Evolutionary conservation across 75 land plant genomes (phyloP).

Genomic region (Cryptomeria japonica): DNA sequence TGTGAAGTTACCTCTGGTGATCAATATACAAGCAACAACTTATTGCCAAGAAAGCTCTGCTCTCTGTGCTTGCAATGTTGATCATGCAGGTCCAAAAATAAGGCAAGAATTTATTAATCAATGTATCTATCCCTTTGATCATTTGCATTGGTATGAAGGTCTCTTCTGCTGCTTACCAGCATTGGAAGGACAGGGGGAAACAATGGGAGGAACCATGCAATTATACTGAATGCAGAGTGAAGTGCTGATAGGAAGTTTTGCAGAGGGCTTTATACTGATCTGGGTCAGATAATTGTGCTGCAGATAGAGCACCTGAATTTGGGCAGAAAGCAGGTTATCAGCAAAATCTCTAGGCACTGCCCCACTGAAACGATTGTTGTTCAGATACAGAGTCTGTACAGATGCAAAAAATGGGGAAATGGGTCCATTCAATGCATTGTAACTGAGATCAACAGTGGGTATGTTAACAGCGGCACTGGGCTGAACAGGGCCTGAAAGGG

Average conservation of each 20-base stretch:
- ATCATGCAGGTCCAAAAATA: neutral
- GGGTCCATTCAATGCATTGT: conserved; percentile 53
- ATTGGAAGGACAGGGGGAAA: conserved; percentile 64
- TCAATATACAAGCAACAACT: neutral
- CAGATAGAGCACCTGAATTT: conserved; percentile 58
- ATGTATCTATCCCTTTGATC: neutral
- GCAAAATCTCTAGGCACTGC: conserved; percentile 57
- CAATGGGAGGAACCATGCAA: conserved; percentile 65
- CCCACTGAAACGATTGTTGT: conserved; percentile 77
- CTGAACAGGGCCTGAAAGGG: conserved; percentile 46
- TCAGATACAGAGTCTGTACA: conserved; percentile 68
- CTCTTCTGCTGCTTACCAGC: conserved; percentile 61
- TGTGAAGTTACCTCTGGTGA: neutral
- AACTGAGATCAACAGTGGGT: conserved; percentile 67
- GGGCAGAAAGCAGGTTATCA: conserved; percentile 41
- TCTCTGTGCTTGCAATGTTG: neutral
- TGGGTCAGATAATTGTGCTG: conserved; percentile 75
- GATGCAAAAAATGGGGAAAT: conserved; percentile 51
- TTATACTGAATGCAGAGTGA: conserved; percentile 80
- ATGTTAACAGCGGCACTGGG: conserved; percentile 36
- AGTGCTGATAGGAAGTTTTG: conserved; percentile 46
- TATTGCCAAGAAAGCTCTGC: neutral
- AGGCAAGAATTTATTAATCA: neutral
- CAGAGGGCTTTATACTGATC: conserved; percentile 36
- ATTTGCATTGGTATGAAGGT: conserved; percentile 55